Base-by-base conservation (phyloP, 2,329 filamentous ascomycete species). In the Colletotrichum horii region DNA sequence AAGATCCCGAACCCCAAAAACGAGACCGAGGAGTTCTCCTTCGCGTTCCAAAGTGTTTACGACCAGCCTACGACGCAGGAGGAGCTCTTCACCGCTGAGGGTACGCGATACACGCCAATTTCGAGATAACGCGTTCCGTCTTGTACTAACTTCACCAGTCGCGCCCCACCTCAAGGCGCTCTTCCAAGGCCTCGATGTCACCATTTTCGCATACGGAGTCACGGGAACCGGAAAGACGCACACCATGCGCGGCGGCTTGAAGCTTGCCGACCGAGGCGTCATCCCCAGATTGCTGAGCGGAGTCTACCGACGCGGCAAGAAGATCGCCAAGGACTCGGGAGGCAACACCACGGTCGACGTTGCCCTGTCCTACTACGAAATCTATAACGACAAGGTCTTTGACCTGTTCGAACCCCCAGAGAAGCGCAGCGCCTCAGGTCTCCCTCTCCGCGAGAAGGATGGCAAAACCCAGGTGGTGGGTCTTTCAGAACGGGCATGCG, bases 1-100 rank as follows among this genome's bases (percentile, higher is more conserved):
- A 94, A 94, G 83, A 97, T 98, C 80, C 96, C 96, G 5, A 98
- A 96, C 82, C 96, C 96, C 0, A 98, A 97, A 87, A 98, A 98
- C 81, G 94, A 95, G 78, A 88, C 91, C 26, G 96, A 98, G 85
- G 94, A 96, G 81, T 98, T 96, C 85, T 96, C 94, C 70, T 99
- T 98, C 83, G 92, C 96, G 68, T 98, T 98, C 89, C 97, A 97
- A 88, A 92, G 94, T 79, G 96, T 98, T 71, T 98, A 98, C 84
- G 95, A 95, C 81, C 91, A 93, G 80, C 85, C 90, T 43, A 93
- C 94, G 19, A 92, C 94, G 11, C 96, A 99, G 83, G 95, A 98
- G 84, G 91, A 94, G 78, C 86, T 99, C 73, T 99, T 98, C 83
- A 94, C 96, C 78, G 91, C 93, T 48, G 96, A 98, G 91, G 95